A percentile compares a stretch with the other conserved stretches of the same genome.
phyloP scores from a whole-genome alignment of 805 yeast genomes.

The Ogataea glucozyma region DNA sequence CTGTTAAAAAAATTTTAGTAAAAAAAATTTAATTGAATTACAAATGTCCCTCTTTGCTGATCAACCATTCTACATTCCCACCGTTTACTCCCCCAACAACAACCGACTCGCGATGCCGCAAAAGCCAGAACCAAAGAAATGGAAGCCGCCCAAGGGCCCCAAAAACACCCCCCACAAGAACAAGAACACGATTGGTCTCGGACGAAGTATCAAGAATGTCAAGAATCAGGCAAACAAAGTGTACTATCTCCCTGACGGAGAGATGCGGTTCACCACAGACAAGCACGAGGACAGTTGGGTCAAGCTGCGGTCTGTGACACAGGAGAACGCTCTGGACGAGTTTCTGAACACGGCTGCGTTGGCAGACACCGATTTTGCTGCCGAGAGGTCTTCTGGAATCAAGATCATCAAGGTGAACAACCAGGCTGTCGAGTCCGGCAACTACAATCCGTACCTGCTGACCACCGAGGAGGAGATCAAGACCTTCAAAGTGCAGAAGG shows the following conservation, averaged over 20 bases:
- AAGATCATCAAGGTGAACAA: conserved; percentile 76
- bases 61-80: too few species aligned
- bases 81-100: neutral
- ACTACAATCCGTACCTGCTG: conserved; percentile 57
- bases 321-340: conserved; percentile 91
- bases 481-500: conserved; percentile 61
- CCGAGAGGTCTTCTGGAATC: conserved; percentile 81
- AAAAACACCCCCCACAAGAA: conserved; percentile 84
- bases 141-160: conserved; percentile 92
- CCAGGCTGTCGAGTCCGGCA: conserved; percentile 65
- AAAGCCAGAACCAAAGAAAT: conserved; percentile 59
- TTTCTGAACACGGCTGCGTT: conserved; percentile 92
- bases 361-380: conserved; percentile 94
- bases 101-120: conserved; percentile 39
- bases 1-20: neutral
- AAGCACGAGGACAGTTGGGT: conserved; percentile 88
- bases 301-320: conserved; percentile 89
- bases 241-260: conserved; percentile 79
- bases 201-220: conserved; percentile 77
- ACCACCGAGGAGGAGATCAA: conserved; percentile 65
- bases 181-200: conserved; percentile 81
- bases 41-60: neutral
- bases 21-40: conserved; percentile 2
- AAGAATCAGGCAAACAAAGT: conserved; percentile 69
- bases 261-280: conserved; percentile 83